Evolutionary conservation across 352 stramenopile genomes (phyloP).

Genomic region (Pythium sp.): DNA sequence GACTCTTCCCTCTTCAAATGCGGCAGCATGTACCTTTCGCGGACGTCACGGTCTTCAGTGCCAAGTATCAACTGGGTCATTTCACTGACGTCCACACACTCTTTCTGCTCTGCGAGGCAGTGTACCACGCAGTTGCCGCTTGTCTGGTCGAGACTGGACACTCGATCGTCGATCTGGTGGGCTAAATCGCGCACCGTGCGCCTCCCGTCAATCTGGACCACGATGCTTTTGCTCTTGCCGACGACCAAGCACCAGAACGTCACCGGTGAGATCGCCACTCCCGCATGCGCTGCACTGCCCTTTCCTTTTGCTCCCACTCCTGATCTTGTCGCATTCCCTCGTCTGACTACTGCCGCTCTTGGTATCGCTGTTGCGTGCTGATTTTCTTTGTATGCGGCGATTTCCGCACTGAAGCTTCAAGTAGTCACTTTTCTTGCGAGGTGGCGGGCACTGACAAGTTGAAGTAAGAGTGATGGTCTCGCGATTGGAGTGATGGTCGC

Average conservation of each 20-base stretch:
- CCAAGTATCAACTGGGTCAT: not conserved
- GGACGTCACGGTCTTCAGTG: not conserved
- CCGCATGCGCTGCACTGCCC: not conserved
- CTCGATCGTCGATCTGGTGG: not conserved
- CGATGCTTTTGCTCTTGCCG: not conserved
- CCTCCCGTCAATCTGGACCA: not conserved
- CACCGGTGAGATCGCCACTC: not conserved
- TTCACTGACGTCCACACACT: not conserved
- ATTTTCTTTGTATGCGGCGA: not conserved
- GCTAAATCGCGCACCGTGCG: not conserved
- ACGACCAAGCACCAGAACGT: not conserved
- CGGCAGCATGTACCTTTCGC: not conserved
- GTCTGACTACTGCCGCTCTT: not conserved
- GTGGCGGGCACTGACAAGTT: not conserved
- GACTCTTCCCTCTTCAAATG: not conserved
- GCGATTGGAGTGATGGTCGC: not conserved
- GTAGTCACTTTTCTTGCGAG: not conserved
- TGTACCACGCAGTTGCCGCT: not conserved
- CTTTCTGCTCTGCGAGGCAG: not conserved
- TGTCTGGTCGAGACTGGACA: not conserved
- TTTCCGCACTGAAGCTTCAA: not conserved
- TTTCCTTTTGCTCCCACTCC: not conserved
- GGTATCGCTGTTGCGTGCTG: not conserved
- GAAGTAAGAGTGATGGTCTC: not conserved
- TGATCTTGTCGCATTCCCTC: not conserved